A percentile compares a stretch with the other conserved stretches of the same genome.
Conservation (phyloP, 495 filamentous ascomycete genomes). For the Lineolata rhizophorae region DNA sequence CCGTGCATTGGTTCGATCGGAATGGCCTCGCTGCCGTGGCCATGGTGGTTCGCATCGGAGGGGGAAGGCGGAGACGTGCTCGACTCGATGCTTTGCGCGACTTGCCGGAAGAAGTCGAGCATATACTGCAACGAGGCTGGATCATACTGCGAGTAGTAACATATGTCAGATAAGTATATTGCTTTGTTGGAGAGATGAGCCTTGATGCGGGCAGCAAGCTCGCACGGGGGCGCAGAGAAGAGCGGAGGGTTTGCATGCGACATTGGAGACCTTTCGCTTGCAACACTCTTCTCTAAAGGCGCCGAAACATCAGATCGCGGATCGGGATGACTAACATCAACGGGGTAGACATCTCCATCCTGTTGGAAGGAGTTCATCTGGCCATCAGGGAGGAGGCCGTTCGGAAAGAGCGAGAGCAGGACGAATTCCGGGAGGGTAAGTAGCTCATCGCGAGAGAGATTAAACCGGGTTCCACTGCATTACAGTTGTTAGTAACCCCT, state of each 20-base stretch:
- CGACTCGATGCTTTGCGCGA: conserved; percentile 64
- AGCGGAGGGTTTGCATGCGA: not conserved
- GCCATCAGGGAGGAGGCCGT: conserved; percentile 90
- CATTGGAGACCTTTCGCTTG: conserved; percentile 7
- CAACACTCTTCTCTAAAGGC: no score
- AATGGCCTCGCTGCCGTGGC: conserved; percentile 30
- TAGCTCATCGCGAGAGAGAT: conserved; percentile 81
- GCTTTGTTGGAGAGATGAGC: conserved; percentile 20
- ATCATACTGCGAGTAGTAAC: conserved; percentile 55
- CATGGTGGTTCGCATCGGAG: conserved; percentile 25
- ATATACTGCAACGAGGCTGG: conserved; percentile 93
- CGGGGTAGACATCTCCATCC: conserved; percentile 84
- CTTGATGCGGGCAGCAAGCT: not conserved
- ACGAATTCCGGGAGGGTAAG: conserved; percentile 94
- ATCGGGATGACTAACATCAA: conserved; percentile 54
- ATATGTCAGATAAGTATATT: conserved; percentile 34
- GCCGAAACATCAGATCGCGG: conserved; percentile 2
- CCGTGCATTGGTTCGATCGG: conserved; percentile 45
- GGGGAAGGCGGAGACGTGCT: conserved; percentile 44
- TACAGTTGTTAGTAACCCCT: no score
- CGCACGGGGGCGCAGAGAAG: no score
- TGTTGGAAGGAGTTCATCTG: conserved; percentile 86
- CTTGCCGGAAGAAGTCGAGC: conserved; percentile 94
- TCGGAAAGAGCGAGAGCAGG: conserved; percentile 93
- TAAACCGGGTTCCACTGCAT: conserved; percentile 70